phyloP scores from a whole-genome alignment of 2,329 filamentous ascomycete genomes.

The Penicillium sp. region DNA sequence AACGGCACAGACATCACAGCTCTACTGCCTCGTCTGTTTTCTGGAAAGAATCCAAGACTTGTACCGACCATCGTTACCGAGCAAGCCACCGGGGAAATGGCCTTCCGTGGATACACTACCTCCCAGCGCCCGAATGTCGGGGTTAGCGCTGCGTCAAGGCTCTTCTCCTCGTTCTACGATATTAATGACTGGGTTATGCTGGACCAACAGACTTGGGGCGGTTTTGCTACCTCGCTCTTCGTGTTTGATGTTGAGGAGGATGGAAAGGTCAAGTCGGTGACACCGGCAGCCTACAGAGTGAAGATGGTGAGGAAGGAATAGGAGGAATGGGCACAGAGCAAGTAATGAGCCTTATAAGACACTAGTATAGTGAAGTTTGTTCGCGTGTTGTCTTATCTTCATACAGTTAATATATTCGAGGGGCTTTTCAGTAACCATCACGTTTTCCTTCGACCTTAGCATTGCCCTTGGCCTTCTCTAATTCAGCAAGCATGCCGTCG shows the following conservation, averaged over 20 bases:
- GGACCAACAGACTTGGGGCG: slow-evolving; percentile 26
- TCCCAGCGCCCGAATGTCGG: slow-evolving; percentile 2
- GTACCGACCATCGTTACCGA: slow-evolving; percentile 20
- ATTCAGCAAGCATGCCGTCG: slow-evolving; percentile 34
- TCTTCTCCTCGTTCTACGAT: slow-evolving; percentile 22
- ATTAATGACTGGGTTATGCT: slow-evolving; percentile 18
- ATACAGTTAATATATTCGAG: background rate
- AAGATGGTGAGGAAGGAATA: slow-evolving; percentile 13
- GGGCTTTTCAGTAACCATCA: slow-evolving; percentile 15
- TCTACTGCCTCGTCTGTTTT: background rate
- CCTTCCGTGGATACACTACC: slow-evolving; percentile 19
- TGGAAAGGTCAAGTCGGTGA: slow-evolving; percentile 23
- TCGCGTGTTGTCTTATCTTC: background rate
- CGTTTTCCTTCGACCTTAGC: slow-evolving; percentile 6
- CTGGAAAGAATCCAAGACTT: slow-evolving; percentile 11
- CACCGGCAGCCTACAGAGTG: slow-evolving; percentile 17
- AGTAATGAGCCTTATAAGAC: background rate
- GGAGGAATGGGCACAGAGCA: background rate
- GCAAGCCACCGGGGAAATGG: slow-evolving; percentile 16
- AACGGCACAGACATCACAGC: slow-evolving; percentile 33
- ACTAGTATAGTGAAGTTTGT: background rate
- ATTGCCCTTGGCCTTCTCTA: slow-evolving; percentile 33
- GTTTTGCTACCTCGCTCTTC: slow-evolving; percentile 23
- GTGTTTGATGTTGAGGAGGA: slow-evolving; percentile 29
- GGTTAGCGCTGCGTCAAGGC: background rate